Conservation (phyloP, 768 basidiomycete genomes). For the Krasilnikovozyma curviuscula region DNA sequence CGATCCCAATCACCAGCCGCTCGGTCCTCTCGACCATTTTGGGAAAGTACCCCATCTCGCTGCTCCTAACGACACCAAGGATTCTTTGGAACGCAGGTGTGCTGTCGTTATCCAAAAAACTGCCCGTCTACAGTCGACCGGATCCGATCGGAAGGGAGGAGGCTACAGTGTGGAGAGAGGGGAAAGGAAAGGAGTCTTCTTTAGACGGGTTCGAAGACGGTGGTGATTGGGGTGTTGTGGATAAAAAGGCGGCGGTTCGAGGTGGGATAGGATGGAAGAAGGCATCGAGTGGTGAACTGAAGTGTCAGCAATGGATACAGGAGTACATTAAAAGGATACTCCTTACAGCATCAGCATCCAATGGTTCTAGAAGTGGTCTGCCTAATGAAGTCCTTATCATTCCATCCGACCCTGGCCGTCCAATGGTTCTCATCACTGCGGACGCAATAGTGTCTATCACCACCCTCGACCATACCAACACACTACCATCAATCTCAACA, state of each 20-base stretch:
- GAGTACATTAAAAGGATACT: too few relatives aligned
- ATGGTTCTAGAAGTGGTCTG: not conserved
- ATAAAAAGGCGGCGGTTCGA: not conserved
- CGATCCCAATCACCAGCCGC: slow-evolving; percentile 30
- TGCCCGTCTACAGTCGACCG: not conserved
- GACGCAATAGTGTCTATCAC: not conserved
- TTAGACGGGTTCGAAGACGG: too few relatives aligned
- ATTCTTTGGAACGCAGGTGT: slow-evolving; percentile 30
- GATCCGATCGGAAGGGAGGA: not conserved
- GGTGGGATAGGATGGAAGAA: too few relatives aligned
- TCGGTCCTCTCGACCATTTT: slow-evolving; percentile 29
- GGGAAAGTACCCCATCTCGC: slow-evolving; percentile 33
- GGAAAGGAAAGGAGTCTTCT: not conserved
- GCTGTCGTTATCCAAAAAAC: not conserved
- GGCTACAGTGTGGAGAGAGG: too few relatives aligned
- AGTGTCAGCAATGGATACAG: too few relatives aligned
- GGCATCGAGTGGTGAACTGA: too few relatives aligned
- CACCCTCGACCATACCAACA: not conserved
- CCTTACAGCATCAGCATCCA: too few relatives aligned
- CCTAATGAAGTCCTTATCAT: not conserved
- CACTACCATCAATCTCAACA: not conserved
- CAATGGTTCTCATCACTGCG: not conserved
- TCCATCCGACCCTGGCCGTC: not conserved
- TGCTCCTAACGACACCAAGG: slow-evolving; percentile 40
- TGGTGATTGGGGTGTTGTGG: slow-evolving; percentile 1